These are phyloP conservation scores for Chiua virens DNA, from an alignment of 768 basidiomycete genomes.

Conservation along the genomic window DNA sequence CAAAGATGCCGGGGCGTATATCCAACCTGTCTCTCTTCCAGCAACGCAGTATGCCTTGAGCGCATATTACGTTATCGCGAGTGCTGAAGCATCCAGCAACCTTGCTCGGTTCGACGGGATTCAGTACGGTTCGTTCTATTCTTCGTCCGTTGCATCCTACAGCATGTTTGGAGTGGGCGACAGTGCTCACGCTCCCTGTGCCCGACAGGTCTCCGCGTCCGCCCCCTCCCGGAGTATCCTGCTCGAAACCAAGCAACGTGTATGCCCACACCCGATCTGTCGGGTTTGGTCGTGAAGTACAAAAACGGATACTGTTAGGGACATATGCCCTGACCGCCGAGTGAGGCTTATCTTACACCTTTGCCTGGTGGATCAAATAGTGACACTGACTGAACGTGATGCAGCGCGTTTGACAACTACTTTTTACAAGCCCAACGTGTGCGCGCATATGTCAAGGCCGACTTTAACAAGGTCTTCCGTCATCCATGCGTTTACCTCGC, in stretches of 20 bases:
- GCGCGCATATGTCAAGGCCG: slow-evolving; percentile 64
- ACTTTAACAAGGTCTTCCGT: slow-evolving; percentile 72
- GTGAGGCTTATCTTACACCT: slow-evolving; percentile 44
- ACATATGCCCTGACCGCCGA: slow-evolving; percentile 91
- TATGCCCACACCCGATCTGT: slow-evolving; percentile 67
- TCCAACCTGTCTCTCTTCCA: slow-evolving; percentile 76
- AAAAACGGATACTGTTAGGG: slow-evolving; percentile 83
- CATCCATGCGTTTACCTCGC: slow-evolving; percentile 51
- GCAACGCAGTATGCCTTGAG: slow-evolving; percentile 72
- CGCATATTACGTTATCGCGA: slow-evolving; percentile 95
- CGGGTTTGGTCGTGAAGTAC: slow-evolving; percentile 83
- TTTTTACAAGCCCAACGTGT: slow-evolving; percentile 90
- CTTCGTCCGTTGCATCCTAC: background rate
- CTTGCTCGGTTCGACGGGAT: slow-evolving; percentile 89
- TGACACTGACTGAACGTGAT: background rate
- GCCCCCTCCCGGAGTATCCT: slow-evolving; percentile 41
- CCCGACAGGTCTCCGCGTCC: slow-evolving; percentile 50
- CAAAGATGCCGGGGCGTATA: slow-evolving; percentile 53
- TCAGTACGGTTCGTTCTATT: slow-evolving; percentile 62
- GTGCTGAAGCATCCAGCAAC: slow-evolving; percentile 92
- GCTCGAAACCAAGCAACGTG: slow-evolving; percentile 49
- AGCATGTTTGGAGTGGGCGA: background rate
- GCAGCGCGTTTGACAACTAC: slow-evolving; percentile 95
- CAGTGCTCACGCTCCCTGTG: background rate
- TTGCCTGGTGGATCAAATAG: background rate